Evolutionary conservation across 106 monocot genomes (phyloP).

Genomic region (Dioscorea dumetorum): DNA sequence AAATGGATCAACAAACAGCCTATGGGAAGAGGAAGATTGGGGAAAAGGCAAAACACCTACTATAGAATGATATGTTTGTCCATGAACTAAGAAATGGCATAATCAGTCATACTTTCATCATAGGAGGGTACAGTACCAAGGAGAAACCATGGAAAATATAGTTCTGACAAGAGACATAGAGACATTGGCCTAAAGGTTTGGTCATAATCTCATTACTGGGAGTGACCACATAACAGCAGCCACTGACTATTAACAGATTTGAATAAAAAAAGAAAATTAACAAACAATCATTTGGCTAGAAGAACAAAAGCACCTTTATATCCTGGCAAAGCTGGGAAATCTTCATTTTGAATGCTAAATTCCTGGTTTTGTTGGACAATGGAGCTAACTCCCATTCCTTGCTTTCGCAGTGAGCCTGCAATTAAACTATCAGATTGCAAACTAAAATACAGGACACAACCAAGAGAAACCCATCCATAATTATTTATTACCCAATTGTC

Average conservation of each 20-base stretch:
- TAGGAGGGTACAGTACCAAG: too few species aligned
- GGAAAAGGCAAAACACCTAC: too few species aligned
- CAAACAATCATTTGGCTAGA: neutral
- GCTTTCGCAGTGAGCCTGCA: conserved; percentile 78
- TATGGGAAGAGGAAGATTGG: too few species aligned
- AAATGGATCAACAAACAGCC: too few species aligned
- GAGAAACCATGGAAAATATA: too few species aligned
- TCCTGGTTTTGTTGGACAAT: conserved; percentile 98
- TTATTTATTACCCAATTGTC: conserved; percentile 60
- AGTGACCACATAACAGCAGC: conserved; percentile 20
- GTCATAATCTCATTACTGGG: too few species aligned
- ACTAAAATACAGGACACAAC: neutral
- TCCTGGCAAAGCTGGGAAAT: conserved; percentile 97
- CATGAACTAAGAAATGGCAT: too few species aligned
- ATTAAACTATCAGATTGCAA: conserved; percentile 8
- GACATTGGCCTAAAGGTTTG: too few species aligned
- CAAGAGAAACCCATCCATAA: neutral
- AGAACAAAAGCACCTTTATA: conserved; percentile 60
- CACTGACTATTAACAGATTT: conserved; percentile 30
- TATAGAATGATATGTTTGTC: too few species aligned
- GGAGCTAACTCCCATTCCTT: conserved; percentile 79
- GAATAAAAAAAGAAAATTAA: neutral
- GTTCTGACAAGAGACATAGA: too few species aligned
- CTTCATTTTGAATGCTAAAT: conserved; percentile 99
- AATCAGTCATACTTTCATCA: too few species aligned